Evolutionary conservation across 768 basidiomycete species (phyloP).

Genomic region (Agrocybe praecox): DNA sequence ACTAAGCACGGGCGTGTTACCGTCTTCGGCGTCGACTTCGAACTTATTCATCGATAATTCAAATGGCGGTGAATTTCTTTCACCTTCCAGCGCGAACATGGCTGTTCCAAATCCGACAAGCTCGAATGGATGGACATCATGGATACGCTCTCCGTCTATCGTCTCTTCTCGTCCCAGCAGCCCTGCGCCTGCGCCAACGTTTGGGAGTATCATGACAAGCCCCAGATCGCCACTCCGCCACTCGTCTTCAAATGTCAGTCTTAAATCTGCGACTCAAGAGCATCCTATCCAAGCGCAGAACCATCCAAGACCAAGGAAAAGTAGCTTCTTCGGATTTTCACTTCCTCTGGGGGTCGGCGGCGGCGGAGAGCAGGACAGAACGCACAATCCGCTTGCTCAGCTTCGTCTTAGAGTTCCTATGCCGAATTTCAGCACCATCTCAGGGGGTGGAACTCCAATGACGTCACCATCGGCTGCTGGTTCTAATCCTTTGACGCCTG

Average conservation of each 20-base stretch:
- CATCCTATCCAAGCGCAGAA: constrained; percentile 13
- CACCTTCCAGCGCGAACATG: background rate
- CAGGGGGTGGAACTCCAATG: constrained; percentile 2
- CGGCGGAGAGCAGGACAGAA: constrained; percentile 12
- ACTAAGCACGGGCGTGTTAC: background rate
- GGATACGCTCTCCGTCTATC: constrained; percentile 44
- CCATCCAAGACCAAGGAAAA: constrained; percentile 9
- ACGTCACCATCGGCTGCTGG: constrained; percentile 16
- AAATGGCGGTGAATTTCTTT: background rate
- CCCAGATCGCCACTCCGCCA: constrained; percentile 51
- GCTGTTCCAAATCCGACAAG: background rate
- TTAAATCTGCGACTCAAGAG: constrained; percentile 4
- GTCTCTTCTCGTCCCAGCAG: constrained; percentile 31
- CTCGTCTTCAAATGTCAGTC: constrained; percentile 34
- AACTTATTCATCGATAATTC: constrained; percentile 7
- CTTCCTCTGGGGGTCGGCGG: constrained; percentile 2
- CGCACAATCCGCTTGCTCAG: constrained; percentile 39
- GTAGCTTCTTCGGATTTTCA: constrained; percentile 18
- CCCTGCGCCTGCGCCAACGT: constrained; percentile 51
- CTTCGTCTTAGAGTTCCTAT: constrained; percentile 62
- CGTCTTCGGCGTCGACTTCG: constrained; percentile 13
- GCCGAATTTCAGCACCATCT: constrained; percentile 41
- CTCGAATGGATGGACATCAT: constrained; percentile 53
- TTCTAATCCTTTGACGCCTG: background rate
- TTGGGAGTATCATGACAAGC: constrained; percentile 71